Evolutionary conservation across 805 yeast species (phyloP), one percentile per base, ranked within the genome.

Genomic region (Wickerhamiella hasegawae): DNA sequence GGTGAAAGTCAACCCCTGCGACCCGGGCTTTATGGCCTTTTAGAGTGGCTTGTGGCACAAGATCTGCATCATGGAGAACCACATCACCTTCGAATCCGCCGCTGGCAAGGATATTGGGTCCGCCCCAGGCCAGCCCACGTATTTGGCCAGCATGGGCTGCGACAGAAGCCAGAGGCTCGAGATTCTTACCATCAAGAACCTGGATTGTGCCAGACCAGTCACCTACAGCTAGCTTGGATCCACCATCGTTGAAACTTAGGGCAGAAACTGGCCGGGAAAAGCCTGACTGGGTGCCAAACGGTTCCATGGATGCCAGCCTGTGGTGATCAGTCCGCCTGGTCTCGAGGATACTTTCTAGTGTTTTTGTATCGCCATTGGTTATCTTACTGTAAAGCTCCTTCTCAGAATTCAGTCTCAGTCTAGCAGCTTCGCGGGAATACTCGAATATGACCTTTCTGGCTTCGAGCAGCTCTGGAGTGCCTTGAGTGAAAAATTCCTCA

Each of bases 191-290:
- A 6, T 35, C 33, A 6, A 44, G 15, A 12, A 81, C 41, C 40
- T 65, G 66, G 4, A 82, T 45, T 19, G 63, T 62, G 3, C 96
- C 96, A 41, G 75, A 71, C 96, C 97, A 87, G 25, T 90, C 78
- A 0, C 84, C 90, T 11, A 72, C 61, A 0, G 82, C 77, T 3
- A 80, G 53, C 2, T 42, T 34, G 2, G 46, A 29, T 3, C 58
- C 52, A 34, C 59, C 49, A 0, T 58, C 54, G 4, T 71, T 60
- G 39, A 69, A 61, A 5, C 69, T 46, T 1, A 75, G 69, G 2
- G 62, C 52, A 0, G 93, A 75, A 0, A 79, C 63, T 3, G 93
- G 82, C 38, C 95, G 60, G 3, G 66, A 61, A 16, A 80, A 73
- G 2, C 76, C 69, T 15, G 77, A 55, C 49, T 84, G 92, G 0